phyloP scores from a whole-genome alignment of 192 early-diverging fungal genomes.

The Coemansia sp. region DNA sequence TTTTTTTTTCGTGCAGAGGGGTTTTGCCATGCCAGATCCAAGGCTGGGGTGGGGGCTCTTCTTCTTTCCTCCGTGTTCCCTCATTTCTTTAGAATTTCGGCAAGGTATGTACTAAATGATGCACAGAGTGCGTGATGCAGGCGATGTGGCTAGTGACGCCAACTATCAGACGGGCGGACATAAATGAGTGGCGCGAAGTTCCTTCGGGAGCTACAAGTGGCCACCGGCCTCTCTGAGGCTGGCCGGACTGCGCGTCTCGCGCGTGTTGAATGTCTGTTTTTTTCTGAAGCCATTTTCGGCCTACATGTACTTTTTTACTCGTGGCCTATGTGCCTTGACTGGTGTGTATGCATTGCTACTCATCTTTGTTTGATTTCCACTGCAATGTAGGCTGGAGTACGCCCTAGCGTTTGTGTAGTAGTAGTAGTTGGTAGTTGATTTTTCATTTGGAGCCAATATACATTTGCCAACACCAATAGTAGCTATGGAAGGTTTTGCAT shows the following conservation, averaged over 20 bases:
- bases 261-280: slow-evolving; percentile 53
- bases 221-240: slow-evolving; percentile 15
- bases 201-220: slow-evolving; percentile 35
- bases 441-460: neutral
- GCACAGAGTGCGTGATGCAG: neutral
- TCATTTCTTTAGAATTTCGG: neutral
- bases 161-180: slow-evolving; percentile 54
- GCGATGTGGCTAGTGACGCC: slow-evolving; percentile 34
- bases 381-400: neutral
- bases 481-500: neutral
- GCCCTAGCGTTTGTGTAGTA: neutral
- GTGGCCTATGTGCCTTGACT: neutral
- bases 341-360: neutral
- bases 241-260: slow-evolving; percentile 48
- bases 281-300: slow-evolving; percentile 36
- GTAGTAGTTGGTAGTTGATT: no score
- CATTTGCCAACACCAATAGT: neutral
- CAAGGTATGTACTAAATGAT: neutral
- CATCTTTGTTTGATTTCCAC: neutral
- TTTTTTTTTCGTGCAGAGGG: neutral
- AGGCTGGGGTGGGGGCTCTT: neutral
- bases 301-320: no score
- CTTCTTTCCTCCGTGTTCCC: neutral
- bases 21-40: no score
- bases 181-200: slow-evolving; percentile 41